These are phyloP conservation scores for Dovyalis caffra DNA, from an alignment of 345 rosid species.

Conservation along the genomic window DNA sequence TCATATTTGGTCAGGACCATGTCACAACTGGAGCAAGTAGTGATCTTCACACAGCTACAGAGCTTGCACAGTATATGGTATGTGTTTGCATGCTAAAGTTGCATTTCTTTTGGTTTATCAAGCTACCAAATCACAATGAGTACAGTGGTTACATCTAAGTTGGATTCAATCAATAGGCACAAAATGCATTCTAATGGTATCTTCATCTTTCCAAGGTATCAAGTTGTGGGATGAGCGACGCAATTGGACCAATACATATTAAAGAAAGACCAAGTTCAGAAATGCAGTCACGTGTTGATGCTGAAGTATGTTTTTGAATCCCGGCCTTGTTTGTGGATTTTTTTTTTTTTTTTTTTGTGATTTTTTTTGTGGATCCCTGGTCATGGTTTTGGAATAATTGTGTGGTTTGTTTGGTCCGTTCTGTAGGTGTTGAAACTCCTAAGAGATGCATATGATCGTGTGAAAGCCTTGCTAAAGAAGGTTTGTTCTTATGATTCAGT, in stretches of 20 bases:
- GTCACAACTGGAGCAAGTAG: constrained; percentile 97
- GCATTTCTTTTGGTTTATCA: neutral
- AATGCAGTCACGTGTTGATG: constrained; percentile 94
- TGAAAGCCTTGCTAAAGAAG: constrained; percentile 75
- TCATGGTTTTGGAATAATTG: neutral
- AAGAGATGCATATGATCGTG: constrained; percentile 96
- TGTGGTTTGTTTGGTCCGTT: constrained; percentile 18
- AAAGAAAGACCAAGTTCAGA: constrained; percentile 94
- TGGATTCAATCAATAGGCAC: neutral
- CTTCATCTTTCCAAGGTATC: constrained; percentile 53
- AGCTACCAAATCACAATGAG: neutral
- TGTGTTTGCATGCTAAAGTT: neutral
- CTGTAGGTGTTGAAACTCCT: constrained; percentile 84
- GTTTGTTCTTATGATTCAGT: constrained; percentile 31
- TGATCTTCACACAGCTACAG: constrained; percentile 89
- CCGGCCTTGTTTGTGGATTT: neutral
- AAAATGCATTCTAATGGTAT: neutral
- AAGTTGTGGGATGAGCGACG: constrained; percentile 91
- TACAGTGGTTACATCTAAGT: neutral
- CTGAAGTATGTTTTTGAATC: constrained; percentile 56
- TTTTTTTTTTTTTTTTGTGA: too few species aligned
- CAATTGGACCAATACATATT: constrained; percentile 86
- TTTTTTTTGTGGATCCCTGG: neutral
- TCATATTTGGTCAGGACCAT: constrained; percentile 83
- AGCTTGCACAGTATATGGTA: constrained; percentile 97